phyloP scores from a whole-genome alignment of 176 grass and related monocot species.

The Bothriochloa decipiens region DNA sequence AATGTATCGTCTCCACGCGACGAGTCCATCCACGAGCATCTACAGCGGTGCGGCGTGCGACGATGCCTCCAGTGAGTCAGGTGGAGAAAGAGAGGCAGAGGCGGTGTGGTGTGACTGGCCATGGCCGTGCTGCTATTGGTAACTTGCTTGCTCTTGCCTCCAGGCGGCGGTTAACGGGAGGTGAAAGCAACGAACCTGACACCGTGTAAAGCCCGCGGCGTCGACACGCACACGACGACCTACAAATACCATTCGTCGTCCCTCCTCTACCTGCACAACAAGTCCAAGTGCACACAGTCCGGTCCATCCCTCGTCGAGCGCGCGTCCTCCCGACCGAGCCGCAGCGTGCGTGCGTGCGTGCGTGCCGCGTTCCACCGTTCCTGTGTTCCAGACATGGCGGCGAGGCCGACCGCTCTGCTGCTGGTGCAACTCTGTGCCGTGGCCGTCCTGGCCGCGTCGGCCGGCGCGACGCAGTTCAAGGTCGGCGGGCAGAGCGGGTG shows the following conservation, averaged over 20 bases:
- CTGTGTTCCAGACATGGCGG: constrained; percentile 42
- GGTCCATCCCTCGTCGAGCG: background rate
- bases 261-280: background rate
- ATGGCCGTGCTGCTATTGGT: too few species aligned
- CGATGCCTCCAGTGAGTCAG: background rate
- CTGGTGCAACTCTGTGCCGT: background rate
- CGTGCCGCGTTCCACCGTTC: background rate
- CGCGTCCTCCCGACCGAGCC: too few species aligned
- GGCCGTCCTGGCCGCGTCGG: constrained; percentile 23
- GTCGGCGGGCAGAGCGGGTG: constrained; percentile 62
- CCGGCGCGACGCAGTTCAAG: constrained; percentile 60
- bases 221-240: background rate
- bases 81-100: background rate
- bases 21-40: background rate
- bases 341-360: background rate
- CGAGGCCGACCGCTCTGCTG: background rate
- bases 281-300: background rate
- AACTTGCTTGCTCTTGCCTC: background rate
- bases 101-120: too few species aligned
- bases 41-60: background rate
- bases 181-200: constrained; percentile 32
- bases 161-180: background rate
- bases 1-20: too few species aligned
- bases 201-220: constrained; percentile 44
- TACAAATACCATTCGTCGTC: constrained; percentile 36